Evolutionary conservation across 768 basidiomycete species (phyloP), one percentile per base, ranked within the genome.

Genomic region (Podaxis rugospora): DNA sequence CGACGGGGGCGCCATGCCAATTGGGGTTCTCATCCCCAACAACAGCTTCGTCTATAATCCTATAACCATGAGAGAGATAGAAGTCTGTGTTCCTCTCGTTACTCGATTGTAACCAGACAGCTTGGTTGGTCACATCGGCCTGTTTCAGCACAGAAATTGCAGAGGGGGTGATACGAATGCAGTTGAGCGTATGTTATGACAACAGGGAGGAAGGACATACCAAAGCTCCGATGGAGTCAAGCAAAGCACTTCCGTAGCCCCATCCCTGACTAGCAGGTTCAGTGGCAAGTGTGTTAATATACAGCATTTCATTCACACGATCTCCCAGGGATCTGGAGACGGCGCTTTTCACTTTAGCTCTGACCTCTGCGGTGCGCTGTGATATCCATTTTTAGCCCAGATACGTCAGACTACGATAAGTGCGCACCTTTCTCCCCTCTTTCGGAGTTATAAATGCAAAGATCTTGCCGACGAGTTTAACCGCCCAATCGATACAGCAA

Each of bases 21-120:
- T 39, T 51, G 4, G 70, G 70, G 51, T 71, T 67, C 32, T 67
- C 50, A 23, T 70, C 64, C 3, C 70, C 68, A 5, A 70, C 32
- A 5, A 65, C 54, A 47, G 64, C 51, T 32, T 66, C 61, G 4
- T 57, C 67, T 16, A 68, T 63, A 3, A 60, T 66, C 35, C 54
- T 39, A 50, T 70, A 74, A 10, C 72, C 70, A 63, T 71, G 68
- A 2, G 62, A 66, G 47, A 67, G 63, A 51, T 72, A 71, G 49
- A 74, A 72, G 0, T 32, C 51, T 9, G 65, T 63, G 46, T 72
- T 71, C 5, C 54, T 55, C 42, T 66, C 50, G 40, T 71, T 69
- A 23, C 55, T 68, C 11, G 67, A 70, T 37, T 64, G 44, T 37
- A 70, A 49, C 66, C 66, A 69, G 40, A 63, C 62, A 27, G 61